Percentiles rank a stretch among this genome's conserved stretches.
Conservation (phyloP, 108 stramenopile genomes). For the Cafeteria roenbergensis region DNA sequence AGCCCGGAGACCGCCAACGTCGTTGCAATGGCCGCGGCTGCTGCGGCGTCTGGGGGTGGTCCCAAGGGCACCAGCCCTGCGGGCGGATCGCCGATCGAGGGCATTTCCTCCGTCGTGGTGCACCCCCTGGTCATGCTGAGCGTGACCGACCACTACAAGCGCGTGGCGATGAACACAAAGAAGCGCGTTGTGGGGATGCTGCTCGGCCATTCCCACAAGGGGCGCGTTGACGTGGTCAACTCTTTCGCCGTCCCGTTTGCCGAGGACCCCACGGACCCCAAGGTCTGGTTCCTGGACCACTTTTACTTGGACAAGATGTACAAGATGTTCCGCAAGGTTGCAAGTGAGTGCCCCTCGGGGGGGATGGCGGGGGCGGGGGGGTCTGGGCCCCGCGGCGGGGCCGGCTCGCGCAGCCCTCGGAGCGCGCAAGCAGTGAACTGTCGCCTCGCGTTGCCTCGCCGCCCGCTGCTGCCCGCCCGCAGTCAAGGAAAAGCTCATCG, state of each 20-base stretch:
- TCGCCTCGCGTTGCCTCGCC: too few relatives aligned
- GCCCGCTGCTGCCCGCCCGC: conserved; percentile 45
- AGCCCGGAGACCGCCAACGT: too few relatives aligned
- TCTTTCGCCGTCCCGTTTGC: conserved; percentile 98
- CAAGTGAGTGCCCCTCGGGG: not conserved
- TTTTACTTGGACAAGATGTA: conserved; percentile 75
- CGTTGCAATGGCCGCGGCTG: too few relatives aligned
- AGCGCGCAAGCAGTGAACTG: too few relatives aligned
- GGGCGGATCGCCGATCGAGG: too few relatives aligned
- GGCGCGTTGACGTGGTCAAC: conserved; percentile 65
- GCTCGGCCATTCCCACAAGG: conserved; percentile 52
- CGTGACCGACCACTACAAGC: conserved; percentile 93
- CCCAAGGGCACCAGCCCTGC: too few relatives aligned
- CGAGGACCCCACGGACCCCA: conserved; percentile 63
- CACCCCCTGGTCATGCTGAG: conserved; percentile 89
- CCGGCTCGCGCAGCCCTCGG: too few relatives aligned
- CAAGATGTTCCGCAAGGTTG: conserved; percentile 32
- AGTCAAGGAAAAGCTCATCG: conserved; percentile 77
- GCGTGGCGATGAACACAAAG: conserved; percentile 80
- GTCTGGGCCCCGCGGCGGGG: too few relatives aligned
- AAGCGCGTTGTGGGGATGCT: conserved; percentile 93
- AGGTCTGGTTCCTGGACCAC: conserved; percentile 88
- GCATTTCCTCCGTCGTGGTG: too few relatives aligned
- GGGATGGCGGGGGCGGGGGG: not conserved
- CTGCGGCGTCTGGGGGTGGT: too few relatives aligned